Base-by-base conservation (phyloP, 1,139 yeast genomes). In the Chernovozyma aurita region DNA sequence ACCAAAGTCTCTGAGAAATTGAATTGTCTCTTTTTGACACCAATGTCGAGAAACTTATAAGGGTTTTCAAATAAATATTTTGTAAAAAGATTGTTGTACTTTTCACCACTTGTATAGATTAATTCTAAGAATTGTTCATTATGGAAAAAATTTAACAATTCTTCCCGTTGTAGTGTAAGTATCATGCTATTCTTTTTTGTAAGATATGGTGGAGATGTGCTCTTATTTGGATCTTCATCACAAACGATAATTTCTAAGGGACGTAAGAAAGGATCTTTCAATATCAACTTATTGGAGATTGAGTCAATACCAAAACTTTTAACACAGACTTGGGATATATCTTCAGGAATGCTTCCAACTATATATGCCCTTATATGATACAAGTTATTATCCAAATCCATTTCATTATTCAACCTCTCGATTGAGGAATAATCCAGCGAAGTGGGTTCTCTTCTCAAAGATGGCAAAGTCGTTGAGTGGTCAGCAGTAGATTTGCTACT, bases 221-320 rank as follows among this genome's bases (percentile, higher is more conserved):
- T 7, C 6, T 26, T 16, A 3, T 15, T 4, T 4, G 16, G 17
- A 15, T 26, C 24, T 11, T 22, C 31, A 27, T 53, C 57, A 11
- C 51, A 34, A 1, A 61, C 24, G 4, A 57, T 38, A 9, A 62
- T 28, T 35, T 59, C 62, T 7, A 62, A 30, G 3, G 45, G 50
- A 26, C 57, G 42, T 17, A 49, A 30, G 4, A 26, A 35, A 1
- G 67, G 68, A 42, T 62, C 68, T 2, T 52, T 36, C 4, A 47
- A 34, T 15, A 30, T 40, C 11, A 34, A 31, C 16, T 35, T 30
- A 7, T 33, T 25, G 2, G 34, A 17, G 6, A 34, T 27, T 2
- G 25, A n/a, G 30, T 43, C 40, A 9, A 31, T 16, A 2, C 42
- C 43, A 40, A 52, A 61, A 8, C 46, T 34, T 34, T 62, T 62